phyloP scores from a whole-genome alignment of 306 rosid genomes.

The Cyamopsis tetragonoloba region DNA sequence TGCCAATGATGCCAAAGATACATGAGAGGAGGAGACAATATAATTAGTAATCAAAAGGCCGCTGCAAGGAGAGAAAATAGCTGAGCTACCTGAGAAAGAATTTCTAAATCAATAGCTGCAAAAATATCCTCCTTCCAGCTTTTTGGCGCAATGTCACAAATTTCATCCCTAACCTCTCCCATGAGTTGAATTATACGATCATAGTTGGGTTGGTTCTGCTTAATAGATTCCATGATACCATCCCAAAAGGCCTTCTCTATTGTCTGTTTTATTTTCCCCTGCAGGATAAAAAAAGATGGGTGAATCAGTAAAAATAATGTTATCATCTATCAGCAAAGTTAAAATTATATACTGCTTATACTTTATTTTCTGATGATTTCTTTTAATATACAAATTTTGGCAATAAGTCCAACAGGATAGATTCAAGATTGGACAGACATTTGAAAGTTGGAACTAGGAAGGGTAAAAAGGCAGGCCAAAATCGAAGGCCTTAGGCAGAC shows the following conservation, averaged over 20 bases:
- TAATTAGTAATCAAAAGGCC: neutral
- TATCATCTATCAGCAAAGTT: neutral
- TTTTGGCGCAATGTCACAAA: slow-evolving; percentile 79
- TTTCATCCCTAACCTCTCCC: slow-evolving; percentile 86
- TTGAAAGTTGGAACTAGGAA: neutral
- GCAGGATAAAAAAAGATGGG: slow-evolving; percentile 19
- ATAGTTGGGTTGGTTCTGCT: slow-evolving; percentile 64
- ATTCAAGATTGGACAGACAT: neutral
- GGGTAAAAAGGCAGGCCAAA: neutral
- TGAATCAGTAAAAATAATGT: neutral
- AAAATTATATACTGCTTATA: neutral
- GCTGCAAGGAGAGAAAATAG: slow-evolving; percentile 5
- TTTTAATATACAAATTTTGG: neutral
- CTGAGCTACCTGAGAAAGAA: slow-evolving; percentile 73
- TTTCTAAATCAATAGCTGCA: slow-evolving; percentile 71
- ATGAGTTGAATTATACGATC: slow-evolving; percentile 64
- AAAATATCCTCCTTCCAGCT: slow-evolving; percentile 73
- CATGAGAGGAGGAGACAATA: slow-evolving; percentile 11
- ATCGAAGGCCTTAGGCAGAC: neutral
- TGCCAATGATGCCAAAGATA: slow-evolving; percentile 9
- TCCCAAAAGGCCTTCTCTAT: slow-evolving; percentile 98
- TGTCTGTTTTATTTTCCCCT: slow-evolving; percentile 66
- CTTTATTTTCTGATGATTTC: too few species aligned
- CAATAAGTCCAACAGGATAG: neutral
- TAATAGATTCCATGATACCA: slow-evolving; percentile 67